These are phyloP conservation scores for Inga leiocalycina DNA, from an alignment of 306 rosid genomes.

Conservation along the genomic window DNA sequence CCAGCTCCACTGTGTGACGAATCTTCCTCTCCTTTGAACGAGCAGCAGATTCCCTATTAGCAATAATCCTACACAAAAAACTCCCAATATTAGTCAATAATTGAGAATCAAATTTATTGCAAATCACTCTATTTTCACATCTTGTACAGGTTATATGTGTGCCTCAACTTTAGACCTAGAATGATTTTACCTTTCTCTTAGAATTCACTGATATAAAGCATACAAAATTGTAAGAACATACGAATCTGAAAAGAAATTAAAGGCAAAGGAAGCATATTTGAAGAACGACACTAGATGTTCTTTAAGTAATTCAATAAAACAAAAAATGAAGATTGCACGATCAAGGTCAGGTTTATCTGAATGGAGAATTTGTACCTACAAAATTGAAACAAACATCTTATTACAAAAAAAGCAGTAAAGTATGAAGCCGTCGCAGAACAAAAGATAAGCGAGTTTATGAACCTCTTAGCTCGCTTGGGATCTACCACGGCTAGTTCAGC, in stretches of 20 bases:
- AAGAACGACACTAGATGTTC: neutral
- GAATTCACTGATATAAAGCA: too few species aligned
- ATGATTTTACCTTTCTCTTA: too few species aligned
- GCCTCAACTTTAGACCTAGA: too few species aligned
- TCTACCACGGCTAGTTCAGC: conserved; percentile 61
- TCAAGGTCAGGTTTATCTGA: neutral
- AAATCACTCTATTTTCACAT: neutral
- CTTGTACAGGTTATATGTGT: neutral
- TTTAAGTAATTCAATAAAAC: neutral
- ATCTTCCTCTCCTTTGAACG: conserved; percentile 72
- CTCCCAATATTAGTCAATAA: neutral
- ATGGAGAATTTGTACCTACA: neutral
- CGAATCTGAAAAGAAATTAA: neutral
- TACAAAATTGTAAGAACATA: too few species aligned
- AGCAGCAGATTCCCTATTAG: conserved; percentile 74
- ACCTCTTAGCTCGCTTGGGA: conserved; percentile 74
- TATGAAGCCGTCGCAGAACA: neutral
- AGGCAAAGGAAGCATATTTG: neutral
- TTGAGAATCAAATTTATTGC: neutral
- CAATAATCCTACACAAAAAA: conserved; percentile 55
- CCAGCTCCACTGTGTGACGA: conserved; percentile 51
- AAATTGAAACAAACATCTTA: too few species aligned
- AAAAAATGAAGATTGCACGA: neutral
- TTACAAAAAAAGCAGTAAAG: neutral
- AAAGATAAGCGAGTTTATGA: neutral